Conservation (phyloP, 768 basidiomycete genomes). For the Boletus rubroflammeus region DNA sequence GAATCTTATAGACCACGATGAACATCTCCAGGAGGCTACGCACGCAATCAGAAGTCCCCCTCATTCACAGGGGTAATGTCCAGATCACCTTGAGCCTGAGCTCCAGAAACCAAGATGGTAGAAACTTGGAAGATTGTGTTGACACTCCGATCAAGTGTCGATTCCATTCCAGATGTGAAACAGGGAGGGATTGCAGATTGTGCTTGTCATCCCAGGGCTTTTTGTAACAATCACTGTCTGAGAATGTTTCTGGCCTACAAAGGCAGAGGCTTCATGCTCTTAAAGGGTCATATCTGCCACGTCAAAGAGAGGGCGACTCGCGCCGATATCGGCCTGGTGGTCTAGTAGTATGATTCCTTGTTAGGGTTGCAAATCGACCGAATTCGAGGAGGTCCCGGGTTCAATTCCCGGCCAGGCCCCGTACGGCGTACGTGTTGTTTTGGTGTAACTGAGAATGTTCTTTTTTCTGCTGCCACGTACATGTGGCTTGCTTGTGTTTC, state of each 20-base stretch:
- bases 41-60: neutral
- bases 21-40: neutral
- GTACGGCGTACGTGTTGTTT: neutral
- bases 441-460: neutral
- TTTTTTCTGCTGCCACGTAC: neutral
- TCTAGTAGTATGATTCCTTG: conserved; percentile 68
- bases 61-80: neutral
- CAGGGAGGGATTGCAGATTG: neutral
- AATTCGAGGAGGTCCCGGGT: conserved; percentile 76
- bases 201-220: neutral
- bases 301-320: neutral
- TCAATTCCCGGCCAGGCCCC: conserved; percentile 81
- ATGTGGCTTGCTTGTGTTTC: neutral
- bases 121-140: neutral
- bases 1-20: neutral
- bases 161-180: neutral
- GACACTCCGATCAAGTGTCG: neutral
- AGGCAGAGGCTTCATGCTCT: conserved; percentile 26
- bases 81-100: neutral
- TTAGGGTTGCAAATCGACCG: conserved; percentile 38
- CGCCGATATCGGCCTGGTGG: conserved; percentile 44
- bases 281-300: neutral
- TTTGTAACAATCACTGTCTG: neutral
- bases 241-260: conserved; percentile 36
- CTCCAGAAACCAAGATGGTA: neutral